Conservation (phyloP, 306 rosid species). For the Styphnolobium japonicum region DNA sequence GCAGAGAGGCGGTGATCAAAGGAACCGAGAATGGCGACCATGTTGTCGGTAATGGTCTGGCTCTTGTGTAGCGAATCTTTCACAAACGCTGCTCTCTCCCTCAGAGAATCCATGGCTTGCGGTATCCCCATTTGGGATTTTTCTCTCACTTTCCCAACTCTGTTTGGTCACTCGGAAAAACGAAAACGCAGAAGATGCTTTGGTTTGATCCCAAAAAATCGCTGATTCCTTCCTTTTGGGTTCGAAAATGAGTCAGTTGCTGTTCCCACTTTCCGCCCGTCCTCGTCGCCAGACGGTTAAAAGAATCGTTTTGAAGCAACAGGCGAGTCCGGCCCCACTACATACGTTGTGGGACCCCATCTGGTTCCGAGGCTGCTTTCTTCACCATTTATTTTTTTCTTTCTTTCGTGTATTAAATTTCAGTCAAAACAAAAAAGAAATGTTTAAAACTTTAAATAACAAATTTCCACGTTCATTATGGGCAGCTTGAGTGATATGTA, state of each 20-base stretch:
- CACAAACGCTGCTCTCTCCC: constrained; percentile 56
- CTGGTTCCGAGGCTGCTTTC: constrained; percentile 21
- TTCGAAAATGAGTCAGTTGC: neutral
- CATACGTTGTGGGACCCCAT: constrained; percentile 23
- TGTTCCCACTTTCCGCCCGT: constrained; percentile 29
- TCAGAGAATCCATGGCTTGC: constrained; percentile 59
- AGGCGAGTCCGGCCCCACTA: constrained; percentile 2
- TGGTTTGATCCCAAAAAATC: neutral
- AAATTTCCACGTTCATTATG: no score
- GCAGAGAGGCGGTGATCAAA: constrained; percentile 96
- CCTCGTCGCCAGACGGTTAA: constrained; percentile 11
- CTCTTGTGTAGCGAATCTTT: constrained; percentile 74
- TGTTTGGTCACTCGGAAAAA: constrained; percentile 30
- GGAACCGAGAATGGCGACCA: constrained; percentile 93
- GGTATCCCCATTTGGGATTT: constrained; percentile 49
- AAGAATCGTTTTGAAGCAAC: constrained; percentile 7
- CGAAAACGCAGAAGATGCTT: neutral
- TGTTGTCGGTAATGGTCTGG: constrained; percentile 73
- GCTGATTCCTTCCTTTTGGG: neutral
- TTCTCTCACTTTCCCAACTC: constrained; percentile 21
- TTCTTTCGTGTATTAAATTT: neutral
- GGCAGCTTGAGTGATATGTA: no score
- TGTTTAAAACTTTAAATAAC: no score
- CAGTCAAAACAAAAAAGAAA: no score
- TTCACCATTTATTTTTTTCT: neutral